phyloP scores from a whole-genome alignment of 2,329 filamentous ascomycete species.

The Mollisia scopiformis region DNA sequence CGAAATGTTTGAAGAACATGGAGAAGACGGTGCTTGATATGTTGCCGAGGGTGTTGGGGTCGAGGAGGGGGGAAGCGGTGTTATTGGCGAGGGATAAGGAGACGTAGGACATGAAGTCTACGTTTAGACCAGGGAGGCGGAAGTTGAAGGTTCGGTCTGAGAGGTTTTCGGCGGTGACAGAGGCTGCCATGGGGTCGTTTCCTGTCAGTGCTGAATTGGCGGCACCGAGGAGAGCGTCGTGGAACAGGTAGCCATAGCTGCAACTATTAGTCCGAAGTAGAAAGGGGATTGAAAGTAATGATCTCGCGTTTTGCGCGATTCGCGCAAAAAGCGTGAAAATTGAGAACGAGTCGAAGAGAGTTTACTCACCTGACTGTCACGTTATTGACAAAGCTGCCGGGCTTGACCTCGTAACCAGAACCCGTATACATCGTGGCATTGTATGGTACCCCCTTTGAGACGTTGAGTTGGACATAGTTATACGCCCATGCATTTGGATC shows the following conservation, averaged over 20 bases:
- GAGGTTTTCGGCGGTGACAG: constrained; percentile 6
- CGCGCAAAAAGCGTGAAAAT: too few relatives aligned
- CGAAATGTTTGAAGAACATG: constrained; percentile 21
- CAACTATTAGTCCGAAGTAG: too few relatives aligned
- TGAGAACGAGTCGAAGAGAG: too few relatives aligned
- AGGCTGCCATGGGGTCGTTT: background rate
- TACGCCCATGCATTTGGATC: constrained; percentile 17
- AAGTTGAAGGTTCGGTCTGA: constrained; percentile 20
- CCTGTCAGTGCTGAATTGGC: constrained; percentile 12
- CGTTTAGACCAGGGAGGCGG: constrained; percentile 16
- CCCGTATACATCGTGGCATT: background rate
- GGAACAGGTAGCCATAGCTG: constrained; percentile 21
- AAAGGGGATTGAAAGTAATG: too few relatives aligned
- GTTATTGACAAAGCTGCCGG: constrained; percentile 10
- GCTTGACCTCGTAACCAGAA: constrained; percentile 4
- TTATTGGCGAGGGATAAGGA: constrained; percentile 5
- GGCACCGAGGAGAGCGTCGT: constrained; percentile 15
- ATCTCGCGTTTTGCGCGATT: too few relatives aligned
- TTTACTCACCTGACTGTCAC: constrained; percentile 12
- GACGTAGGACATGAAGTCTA: constrained; percentile 20
- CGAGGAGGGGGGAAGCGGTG: constrained; percentile 8
- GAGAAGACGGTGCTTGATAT: constrained; percentile 14
- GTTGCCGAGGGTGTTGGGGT: constrained; percentile 10
- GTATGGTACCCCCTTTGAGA: constrained; percentile 14
- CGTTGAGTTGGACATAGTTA: constrained; percentile 7